phyloP scores from a whole-genome alignment of 2,329 filamentous ascomycete genomes.

The Trichophyton verrucosum region DNA sequence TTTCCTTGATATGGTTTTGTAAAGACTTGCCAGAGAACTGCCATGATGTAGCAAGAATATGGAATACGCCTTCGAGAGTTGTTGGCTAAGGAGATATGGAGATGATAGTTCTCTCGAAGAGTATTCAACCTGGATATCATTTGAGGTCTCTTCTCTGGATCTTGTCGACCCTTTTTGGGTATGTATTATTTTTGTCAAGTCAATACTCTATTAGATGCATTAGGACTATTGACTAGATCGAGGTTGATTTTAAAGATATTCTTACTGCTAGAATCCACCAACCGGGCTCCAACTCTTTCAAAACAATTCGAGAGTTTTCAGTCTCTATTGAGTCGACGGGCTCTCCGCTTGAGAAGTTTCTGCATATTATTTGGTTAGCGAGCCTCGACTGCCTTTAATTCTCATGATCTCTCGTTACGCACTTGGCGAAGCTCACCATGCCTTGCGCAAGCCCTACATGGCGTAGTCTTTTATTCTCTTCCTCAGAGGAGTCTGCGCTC shows the following conservation, averaged over 20 bases:
- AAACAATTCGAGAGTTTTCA: slow-evolving; percentile 69
- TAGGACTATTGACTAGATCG: not conserved
- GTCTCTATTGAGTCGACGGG: slow-evolving; percentile 80
- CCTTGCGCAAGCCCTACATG: slow-evolving; percentile 94
- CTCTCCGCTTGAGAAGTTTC: slow-evolving; percentile 67
- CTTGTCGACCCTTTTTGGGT: slow-evolving; percentile 18
- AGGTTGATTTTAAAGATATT: slow-evolving; percentile 11
- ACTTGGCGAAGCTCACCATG: slow-evolving; percentile 82
- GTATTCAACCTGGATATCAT: slow-evolving; percentile 51
- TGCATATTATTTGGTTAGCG: slow-evolving; percentile 20
- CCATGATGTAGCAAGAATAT: slow-evolving; percentile 83
- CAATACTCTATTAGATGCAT: slow-evolving; percentile 49
- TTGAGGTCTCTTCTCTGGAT: not conserved
- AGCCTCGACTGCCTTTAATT: not conserved
- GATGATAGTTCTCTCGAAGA: slow-evolving; percentile 85
- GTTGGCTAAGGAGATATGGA: slow-evolving; percentile 60
- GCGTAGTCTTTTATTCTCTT: slow-evolving; percentile 73
- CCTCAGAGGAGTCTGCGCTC: slow-evolving; percentile 34
- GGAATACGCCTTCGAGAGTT: slow-evolving; percentile 69
- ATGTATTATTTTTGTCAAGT: slow-evolving; percentile 61
- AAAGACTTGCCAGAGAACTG: slow-evolving; percentile 57
- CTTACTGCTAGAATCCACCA: slow-evolving; percentile 94
- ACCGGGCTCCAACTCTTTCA: slow-evolving; percentile 74
- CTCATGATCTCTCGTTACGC: slow-evolving; percentile 17
- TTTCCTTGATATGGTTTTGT: slow-evolving; percentile 48